Evolutionary conservation across 495 filamentous ascomycete genomes (phyloP).

Genomic region (Pyrenopolyporus hunteri): DNA sequence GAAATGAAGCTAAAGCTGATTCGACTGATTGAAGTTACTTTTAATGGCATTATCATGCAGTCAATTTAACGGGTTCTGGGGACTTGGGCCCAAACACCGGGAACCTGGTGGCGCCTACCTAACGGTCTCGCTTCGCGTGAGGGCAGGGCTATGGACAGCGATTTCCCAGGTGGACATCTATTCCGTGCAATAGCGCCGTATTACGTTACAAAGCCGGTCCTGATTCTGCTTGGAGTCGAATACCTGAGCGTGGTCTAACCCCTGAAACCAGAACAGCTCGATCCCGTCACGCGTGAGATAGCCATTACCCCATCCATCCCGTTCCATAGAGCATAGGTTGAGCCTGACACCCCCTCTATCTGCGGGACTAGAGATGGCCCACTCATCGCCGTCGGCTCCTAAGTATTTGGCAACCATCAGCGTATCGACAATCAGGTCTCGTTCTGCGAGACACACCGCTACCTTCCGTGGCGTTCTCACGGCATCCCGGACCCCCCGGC

Average conservation of each 20-base stretch:
- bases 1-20: conserved; percentile 41
- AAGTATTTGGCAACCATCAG: conserved; percentile 63
- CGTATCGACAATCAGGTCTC: conserved; percentile 71
- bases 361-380: conserved; percentile 12
- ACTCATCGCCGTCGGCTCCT: conserved; percentile 42
- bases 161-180: conserved; percentile 18
- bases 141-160: conserved; percentile 10
- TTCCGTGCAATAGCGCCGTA: conserved; percentile 49
- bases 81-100: conserved; percentile 2
- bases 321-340: conserved; percentile 17
- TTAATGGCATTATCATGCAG: conserved; percentile 4
- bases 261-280: conserved; percentile 66
- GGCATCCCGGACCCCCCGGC: conserved; percentile 5
- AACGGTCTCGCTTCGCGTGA: neutral
- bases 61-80: neutral
- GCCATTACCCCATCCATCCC: conserved; percentile 17
- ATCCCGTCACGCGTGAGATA: conserved; percentile 57
- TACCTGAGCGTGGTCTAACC: conserved; percentile 70
- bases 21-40: conserved; percentile 15
- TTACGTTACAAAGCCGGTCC: conserved; percentile 50
- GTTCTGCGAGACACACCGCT: conserved; percentile 61
- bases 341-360: conserved; percentile 21
- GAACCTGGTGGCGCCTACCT: conserved; percentile 8
- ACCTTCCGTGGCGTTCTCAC: conserved; percentile 45
- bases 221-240: conserved; percentile 59